Conservation (phyloP, 2,329 filamentous ascomycete species). For the Metarhizium brunneum region DNA sequence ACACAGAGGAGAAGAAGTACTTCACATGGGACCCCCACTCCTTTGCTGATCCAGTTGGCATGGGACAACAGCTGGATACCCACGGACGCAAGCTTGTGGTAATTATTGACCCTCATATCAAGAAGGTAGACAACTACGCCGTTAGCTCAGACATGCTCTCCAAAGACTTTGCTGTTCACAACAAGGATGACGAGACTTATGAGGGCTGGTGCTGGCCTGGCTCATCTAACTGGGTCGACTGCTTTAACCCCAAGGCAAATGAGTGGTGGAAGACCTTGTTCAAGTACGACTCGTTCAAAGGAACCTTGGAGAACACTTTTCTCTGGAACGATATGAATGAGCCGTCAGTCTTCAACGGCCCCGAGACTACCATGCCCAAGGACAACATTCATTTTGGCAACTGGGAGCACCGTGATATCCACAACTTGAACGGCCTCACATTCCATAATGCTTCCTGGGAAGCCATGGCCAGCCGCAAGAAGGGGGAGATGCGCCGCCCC, state of each 20-base stretch:
- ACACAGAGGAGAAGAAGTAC: slow-evolving; percentile 94
- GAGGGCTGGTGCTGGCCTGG: slow-evolving; percentile 99
- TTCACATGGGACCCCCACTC: slow-evolving; percentile 93
- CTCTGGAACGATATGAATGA: slow-evolving; percentile 99
- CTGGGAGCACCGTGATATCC: slow-evolving; percentile 95
- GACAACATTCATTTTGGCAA: slow-evolving; percentile 86
- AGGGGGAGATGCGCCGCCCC: slow-evolving; percentile 74
- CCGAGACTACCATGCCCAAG: slow-evolving; percentile 97
- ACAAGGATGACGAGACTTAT: slow-evolving; percentile 82
- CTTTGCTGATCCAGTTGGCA: slow-evolving; percentile 76
- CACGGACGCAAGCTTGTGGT: slow-evolving; percentile 84
- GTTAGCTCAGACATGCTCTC: slow-evolving; percentile 75
- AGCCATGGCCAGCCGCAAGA: slow-evolving; percentile 74
- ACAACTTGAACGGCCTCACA: slow-evolving; percentile 93
- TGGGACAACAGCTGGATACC: slow-evolving; percentile 79
- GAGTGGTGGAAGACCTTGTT: slow-evolving; percentile 90
- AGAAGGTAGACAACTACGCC: slow-evolving; percentile 72
- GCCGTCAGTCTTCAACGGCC: slow-evolving; percentile 96
- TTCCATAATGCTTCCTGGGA: slow-evolving; percentile 91
- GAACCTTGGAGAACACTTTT: slow-evolving; percentile 76
- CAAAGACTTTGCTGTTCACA: slow-evolving; percentile 74
- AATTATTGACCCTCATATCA: slow-evolving; percentile 97
- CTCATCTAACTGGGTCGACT: slow-evolving; percentile 91
- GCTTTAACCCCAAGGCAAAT: slow-evolving; percentile 84
- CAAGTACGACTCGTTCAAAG: slow-evolving; percentile 80